Evolutionary conservation across 2,329 filamentous ascomycete species (phyloP).

Genomic region (Penicillium verrucosum): DNA sequence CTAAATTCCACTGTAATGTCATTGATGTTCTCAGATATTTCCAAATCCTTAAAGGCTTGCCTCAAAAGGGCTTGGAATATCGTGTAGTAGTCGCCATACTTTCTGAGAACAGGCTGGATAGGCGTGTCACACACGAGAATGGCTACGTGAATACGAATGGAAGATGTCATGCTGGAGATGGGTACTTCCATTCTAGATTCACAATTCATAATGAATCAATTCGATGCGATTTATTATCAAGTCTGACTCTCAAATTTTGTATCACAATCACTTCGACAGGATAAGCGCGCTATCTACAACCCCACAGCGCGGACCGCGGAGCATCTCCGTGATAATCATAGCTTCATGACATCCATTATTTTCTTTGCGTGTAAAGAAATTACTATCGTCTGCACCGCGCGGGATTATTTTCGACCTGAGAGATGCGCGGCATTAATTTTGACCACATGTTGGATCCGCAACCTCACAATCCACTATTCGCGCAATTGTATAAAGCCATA

Average conservation of each 20-base stretch:
- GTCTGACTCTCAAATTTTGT: not conserved
- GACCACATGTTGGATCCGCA: not conserved
- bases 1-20: constrained; percentile 15
- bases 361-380: not conserved
- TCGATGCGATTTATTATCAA: not conserved
- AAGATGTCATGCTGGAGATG: not conserved
- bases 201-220: not conserved
- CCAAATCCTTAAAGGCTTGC: constrained; percentile 14
- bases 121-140: constrained; percentile 33
- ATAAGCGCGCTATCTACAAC: constrained; percentile 10
- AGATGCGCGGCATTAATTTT: not conserved
- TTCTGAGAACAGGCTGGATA: constrained; percentile 24
- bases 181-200: not conserved
- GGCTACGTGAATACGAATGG: constrained; percentile 20
- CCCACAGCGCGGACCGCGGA: constrained; percentile 20
- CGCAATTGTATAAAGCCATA: constrained; percentile 6
- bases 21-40: not conserved
- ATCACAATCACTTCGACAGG: not conserved
- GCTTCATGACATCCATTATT: not conserved
- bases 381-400: not conserved
- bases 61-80: constrained; percentile 28
- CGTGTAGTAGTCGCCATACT: constrained; percentile 22
- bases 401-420: not conserved
- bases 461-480: not conserved
- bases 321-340: not conserved